These are phyloP conservation scores for Suhomyces ambrosiae DNA, from an alignment of 1,139 yeast species.

Conservation along the genomic window DNA sequence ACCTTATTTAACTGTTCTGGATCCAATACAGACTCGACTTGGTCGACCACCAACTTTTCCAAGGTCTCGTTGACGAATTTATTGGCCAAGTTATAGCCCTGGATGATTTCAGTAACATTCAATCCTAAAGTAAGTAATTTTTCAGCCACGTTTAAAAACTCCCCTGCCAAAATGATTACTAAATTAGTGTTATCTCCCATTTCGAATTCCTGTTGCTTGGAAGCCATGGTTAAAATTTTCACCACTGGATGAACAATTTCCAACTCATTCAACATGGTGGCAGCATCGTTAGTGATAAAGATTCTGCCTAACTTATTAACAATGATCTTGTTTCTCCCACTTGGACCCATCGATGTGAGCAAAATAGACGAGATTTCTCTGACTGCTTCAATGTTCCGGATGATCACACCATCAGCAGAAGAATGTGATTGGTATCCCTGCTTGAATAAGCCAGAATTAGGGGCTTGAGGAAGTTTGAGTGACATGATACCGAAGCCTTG, in stretches of 20 bases:
- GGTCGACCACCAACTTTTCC: conserved; percentile 65
- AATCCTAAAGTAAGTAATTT: conserved; percentile 82
- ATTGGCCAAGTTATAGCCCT: conserved; percentile 84
- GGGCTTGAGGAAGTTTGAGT: conserved; percentile 87
- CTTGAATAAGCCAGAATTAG: conserved; percentile 90
- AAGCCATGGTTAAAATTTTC: conserved; percentile 91
- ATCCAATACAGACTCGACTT: conserved; percentile 59
- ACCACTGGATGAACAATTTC: conserved; percentile 98
- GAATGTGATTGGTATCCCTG: conserved; percentile 92
- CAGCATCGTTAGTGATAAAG: conserved; percentile 93
- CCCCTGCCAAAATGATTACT: conserved; percentile 78
- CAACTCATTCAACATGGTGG: conserved; percentile 89
- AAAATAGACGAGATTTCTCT: conserved; percentile 91
- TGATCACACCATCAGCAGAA: conserved; percentile 92
- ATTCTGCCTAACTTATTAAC: conserved; percentile 81
- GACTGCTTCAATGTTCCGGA: conserved; percentile 90
- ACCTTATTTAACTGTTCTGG: conserved; percentile 67
- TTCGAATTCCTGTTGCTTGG: conserved; percentile 94
- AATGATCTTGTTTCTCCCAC: conserved; percentile 94
- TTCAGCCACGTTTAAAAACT: conserved; percentile 80
- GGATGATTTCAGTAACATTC: conserved; percentile 85
- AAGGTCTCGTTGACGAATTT: conserved; percentile 70
- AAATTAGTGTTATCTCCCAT: conserved; percentile 55
- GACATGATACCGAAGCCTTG: conserved; percentile 75
- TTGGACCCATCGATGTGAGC: conserved; percentile 94